phyloP scores from a whole-genome alignment of 306 rosid genomes.

The Castanea sativa region DNA sequence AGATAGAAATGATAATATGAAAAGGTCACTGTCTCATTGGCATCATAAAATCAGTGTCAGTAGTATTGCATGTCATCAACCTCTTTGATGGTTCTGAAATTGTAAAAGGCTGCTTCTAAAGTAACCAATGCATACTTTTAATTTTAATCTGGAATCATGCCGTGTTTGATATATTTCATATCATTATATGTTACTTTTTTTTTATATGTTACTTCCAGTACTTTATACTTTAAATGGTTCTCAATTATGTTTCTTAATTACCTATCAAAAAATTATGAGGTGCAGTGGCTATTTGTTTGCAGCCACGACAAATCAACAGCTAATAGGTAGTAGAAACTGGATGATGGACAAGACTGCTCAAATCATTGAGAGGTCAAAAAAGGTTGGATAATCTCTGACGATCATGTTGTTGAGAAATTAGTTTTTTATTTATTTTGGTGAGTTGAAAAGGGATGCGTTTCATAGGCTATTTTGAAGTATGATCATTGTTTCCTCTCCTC shows the following conservation, averaged over 20 bases:
- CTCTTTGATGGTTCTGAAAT: not conserved
- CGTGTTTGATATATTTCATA: not conserved
- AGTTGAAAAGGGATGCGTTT: too few relatives aligned
- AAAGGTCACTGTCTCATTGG: not conserved
- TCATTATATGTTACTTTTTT: not conserved
- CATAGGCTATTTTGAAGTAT: not conserved
- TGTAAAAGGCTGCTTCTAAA: not conserved
- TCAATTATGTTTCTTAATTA: constrained; percentile 1
- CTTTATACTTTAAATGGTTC: not conserved
- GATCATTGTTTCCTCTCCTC: not conserved
- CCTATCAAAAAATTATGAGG: too few relatives aligned
- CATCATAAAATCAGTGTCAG: not conserved
- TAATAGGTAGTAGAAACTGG: too few relatives aligned
- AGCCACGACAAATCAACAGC: too few relatives aligned
- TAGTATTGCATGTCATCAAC: not conserved
- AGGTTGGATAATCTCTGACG: too few relatives aligned
- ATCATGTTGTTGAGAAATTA: too few relatives aligned
- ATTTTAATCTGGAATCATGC: not conserved
- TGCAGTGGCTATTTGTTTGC: too few relatives aligned
- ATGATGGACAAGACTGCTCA: too few relatives aligned
- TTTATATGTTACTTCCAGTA: not conserved
- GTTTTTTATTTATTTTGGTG: too few relatives aligned
- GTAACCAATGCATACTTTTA: constrained; percentile 1
- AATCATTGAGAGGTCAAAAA: too few relatives aligned
- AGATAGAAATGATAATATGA: not conserved